Evolutionary conservation across 495 filamentous ascomycete species (phyloP), one percentile per base, ranked within the genome.

Genomic region (Aspergillus panamensis): DNA sequence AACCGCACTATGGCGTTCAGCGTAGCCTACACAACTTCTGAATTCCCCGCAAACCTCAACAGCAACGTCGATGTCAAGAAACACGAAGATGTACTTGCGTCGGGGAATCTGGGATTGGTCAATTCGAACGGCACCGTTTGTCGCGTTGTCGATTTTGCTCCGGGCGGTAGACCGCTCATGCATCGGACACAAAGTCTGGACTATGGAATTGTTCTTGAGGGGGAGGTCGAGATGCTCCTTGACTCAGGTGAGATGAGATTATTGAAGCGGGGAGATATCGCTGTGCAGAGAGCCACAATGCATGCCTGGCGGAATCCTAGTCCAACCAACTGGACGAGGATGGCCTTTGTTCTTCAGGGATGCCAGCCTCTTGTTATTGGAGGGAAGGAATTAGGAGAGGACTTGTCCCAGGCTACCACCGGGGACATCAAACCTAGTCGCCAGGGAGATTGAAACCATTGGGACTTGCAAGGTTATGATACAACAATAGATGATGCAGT

Each of bases 121-220:
- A 84, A 82, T 35, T 84, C 76, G 14, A 71, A 71, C 12, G 83
- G 83, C 45, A 74, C 75, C 2, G 62, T 73, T 0, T 77, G 73
- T 49, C 73, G 71, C 53, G 88, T 57, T 79, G 88, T 60, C 62
- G 89, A 69, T 84, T 90, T 77, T 76, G 87, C 49, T 69, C 90
- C 73, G 6, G 39, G 31, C 10, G 32, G 43, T 8, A 14, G 17
- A 12, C 35, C 58, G 19, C 42, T 55, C 21, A 60, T 60, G 58
- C 58, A 60, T 45, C 58, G 58, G 35, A 60, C 58, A 19, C 48
- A 51, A 32, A 84, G 79, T 16, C 67, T 94, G 5, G 90, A 92
- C 60, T 92, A 88, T 53, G 88, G 88, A 1, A 79, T 91, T 55
- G 81, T 92, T 17, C 58, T 94, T 7, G 88, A 91, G 61, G 90